Base-by-base conservation (phyloP, 2,329 filamentous ascomycete genomes). In the Zymoseptoria brevis region DNA sequence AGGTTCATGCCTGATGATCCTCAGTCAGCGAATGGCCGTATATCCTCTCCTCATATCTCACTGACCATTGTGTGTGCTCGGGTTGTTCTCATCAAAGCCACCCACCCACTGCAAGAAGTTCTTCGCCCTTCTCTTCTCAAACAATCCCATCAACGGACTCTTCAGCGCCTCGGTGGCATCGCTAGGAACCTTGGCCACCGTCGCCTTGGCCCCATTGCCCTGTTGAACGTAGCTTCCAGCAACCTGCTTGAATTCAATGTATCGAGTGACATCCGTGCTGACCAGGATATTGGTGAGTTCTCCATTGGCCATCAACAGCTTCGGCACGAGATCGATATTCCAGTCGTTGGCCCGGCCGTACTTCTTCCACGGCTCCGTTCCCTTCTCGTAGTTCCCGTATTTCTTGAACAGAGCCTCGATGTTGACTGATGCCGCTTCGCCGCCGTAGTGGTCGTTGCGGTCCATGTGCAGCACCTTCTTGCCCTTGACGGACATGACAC, bases 401-500 rank as follows among this genome's bases (percentile, higher is more conserved):
- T 92, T 95, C 81, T 94, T 96, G 84, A 96, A 97, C 70, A 99
- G 88, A 76, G 89, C 85, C 80, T 97, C 91, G 72, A 99, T 89
- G 80, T 97, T 99, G 70, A 99, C 85, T 9, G 93, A 97, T 57
- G 94, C 93, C 63, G 94, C 90, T 80, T 99, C 94, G 69, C 90
- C 94, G 83, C 94, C 94, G 74, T 96, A 97, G 81, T 97, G 92
- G 76, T 96, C 90, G 75, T 97, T 97, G 74, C 92, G 88, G 80
- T 97, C 94, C 75, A 99, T 96, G 81, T 99, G 94, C 66, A 99
- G 84, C 73, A 99, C 94, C 82, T 97, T 97, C 83, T 96, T 93
- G 76, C 93, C 93, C 83, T 97, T 96, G 72, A 97, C 93, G 80
- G 91, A 96, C 74, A 97, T 81, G 63, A 99, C 92, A 77, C 93